A percentile compares a stretch with the other conserved stretches of the same genome.
These are phyloP conservation scores for Nemophila menziesii DNA, from an alignment of 257 asterid species.

Conservation along the genomic window DNA sequence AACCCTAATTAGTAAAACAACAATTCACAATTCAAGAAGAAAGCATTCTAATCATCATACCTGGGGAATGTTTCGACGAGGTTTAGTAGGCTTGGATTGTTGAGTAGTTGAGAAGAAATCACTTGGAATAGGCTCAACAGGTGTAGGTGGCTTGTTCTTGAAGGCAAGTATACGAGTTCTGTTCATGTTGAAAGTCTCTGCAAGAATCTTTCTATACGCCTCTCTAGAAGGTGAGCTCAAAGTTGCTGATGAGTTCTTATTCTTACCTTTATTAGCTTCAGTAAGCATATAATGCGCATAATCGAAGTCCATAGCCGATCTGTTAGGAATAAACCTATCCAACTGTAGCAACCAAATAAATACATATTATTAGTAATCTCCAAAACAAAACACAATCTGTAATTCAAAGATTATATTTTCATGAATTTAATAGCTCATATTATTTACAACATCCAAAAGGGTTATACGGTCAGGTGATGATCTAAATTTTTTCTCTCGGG, in stretches of 20 bases:
- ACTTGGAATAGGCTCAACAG: slow-evolving; percentile 29
- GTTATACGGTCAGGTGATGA: no score
- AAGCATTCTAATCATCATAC: slow-evolving; percentile 14
- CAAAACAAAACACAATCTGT: not conserved
- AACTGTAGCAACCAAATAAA: slow-evolving; percentile 25
- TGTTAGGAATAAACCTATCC: slow-evolving; percentile 75
- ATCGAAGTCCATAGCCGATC: slow-evolving; percentile 69
- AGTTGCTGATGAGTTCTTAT: slow-evolving; percentile 57
- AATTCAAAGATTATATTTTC: no score
- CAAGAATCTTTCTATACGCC: slow-evolving; percentile 64
- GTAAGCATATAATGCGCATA: slow-evolving; percentile 66
- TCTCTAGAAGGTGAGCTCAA: slow-evolving; percentile 43
- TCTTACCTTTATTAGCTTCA: slow-evolving; percentile 55
- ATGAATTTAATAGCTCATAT: no score
- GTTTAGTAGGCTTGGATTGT: slow-evolving; percentile 42
- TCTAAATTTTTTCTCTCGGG: no score
- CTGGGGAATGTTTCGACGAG: slow-evolving; percentile 70
- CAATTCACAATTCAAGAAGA: not conserved
- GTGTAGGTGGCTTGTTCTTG: slow-evolving; percentile 60
- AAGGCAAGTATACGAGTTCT: slow-evolving; percentile 57
- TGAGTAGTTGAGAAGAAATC: slow-evolving; percentile 29
- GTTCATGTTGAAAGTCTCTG: slow-evolving; percentile 67
- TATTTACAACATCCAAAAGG: no score
- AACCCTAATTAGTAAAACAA: no score
- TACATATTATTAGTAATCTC: not conserved